These are phyloP conservation scores for Lizonia empirigonia DNA, from an alignment of 2,329 filamentous ascomycete genomes.

Conservation along the genomic window DNA sequence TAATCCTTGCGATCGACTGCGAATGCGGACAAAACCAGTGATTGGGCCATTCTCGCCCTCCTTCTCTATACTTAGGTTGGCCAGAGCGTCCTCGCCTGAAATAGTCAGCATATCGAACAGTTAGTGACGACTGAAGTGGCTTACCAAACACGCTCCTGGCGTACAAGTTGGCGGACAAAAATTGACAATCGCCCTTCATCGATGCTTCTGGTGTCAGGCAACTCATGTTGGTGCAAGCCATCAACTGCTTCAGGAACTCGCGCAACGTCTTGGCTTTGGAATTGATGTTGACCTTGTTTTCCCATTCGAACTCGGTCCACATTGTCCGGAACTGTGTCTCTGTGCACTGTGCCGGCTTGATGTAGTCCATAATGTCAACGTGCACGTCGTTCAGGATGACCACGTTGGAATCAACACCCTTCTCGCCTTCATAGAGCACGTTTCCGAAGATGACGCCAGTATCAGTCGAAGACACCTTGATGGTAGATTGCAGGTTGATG, in stretches of 20 bases:
- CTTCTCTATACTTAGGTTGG: constrained; percentile 97
- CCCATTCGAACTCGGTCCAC: constrained; percentile 99
- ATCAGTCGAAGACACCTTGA: constrained; percentile 97
- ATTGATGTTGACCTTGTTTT: constrained; percentile 99
- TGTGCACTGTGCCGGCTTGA: constrained; percentile 93
- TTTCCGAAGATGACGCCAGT: constrained; percentile 99
- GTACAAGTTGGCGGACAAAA: constrained; percentile 95
- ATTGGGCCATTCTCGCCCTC: constrained; percentile 94
- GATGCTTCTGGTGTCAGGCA: constrained; percentile 96
- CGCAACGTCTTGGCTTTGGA: constrained; percentile 91
- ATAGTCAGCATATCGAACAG: constrained; percentile 10
- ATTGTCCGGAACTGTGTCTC: constrained; percentile 99
- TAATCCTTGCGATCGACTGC: constrained; percentile 93
- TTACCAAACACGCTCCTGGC: constrained; percentile 97
- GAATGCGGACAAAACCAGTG: constrained; percentile 96
- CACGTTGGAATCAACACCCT: constrained; percentile 72
- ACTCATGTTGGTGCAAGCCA: constrained; percentile 99
- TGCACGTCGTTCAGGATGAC: constrained; percentile 98
- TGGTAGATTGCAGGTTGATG: constrained; percentile 96
- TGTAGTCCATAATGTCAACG: constrained; percentile 99
- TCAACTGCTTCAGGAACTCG: constrained; percentile 90
- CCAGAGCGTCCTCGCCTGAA: constrained; percentile 93
- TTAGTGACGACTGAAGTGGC: constrained; percentile 49
- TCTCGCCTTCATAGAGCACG: constrained; percentile 91
- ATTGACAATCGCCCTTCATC: constrained; percentile 96